Base-by-base conservation (phyloP, 257 asterid species). In the Nicotiana benthamiana region DNA sequence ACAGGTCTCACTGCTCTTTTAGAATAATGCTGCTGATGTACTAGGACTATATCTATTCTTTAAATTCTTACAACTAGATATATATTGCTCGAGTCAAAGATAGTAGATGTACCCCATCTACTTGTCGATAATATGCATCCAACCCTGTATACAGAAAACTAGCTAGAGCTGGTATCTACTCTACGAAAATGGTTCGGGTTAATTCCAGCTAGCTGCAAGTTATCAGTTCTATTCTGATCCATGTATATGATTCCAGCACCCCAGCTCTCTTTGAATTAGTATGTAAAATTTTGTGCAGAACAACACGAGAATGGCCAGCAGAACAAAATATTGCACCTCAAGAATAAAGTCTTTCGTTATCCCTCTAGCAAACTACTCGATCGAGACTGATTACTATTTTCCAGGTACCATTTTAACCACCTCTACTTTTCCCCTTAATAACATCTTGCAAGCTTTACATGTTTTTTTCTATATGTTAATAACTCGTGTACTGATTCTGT, bases 291-390 rank as follows among this genome's bases (percentile, higher is more conserved):
- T 17, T 74, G 5, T 79, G 75, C 96, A 95, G 98, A 93, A 89
- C 63, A 91, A 91, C 80, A 87, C 99, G 32, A 93, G 90, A 86
- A 95, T 95, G 99, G 98, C 99, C 62, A 75, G 87, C 9, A 90
- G 91, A 83, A 95, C 98, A 46, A 95, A 93, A 54, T 95, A 93
- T 84, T 95, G 99, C 94, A 95, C 98, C 24, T 77, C 97, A 63
- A 91, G 99, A 86, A 95, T 95, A 53, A 95, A 93, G 80, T 95
- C 99, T 4, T 95, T 95, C 43, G 91, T 94, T 80, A 79, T 95
- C 83, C 99, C 99, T 54, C 59, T 95, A 46, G 89, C 97, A 53
- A 95, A 95, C 85, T 95, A 88, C 83, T 91, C 99, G 1, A 86
- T 95, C 9, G 96, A 95, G 75, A 87, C 97, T 24, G 89, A 87